Conservation (phyloP, 2,329 filamentous ascomycete species). For the Penicillium brasilianum region DNA sequence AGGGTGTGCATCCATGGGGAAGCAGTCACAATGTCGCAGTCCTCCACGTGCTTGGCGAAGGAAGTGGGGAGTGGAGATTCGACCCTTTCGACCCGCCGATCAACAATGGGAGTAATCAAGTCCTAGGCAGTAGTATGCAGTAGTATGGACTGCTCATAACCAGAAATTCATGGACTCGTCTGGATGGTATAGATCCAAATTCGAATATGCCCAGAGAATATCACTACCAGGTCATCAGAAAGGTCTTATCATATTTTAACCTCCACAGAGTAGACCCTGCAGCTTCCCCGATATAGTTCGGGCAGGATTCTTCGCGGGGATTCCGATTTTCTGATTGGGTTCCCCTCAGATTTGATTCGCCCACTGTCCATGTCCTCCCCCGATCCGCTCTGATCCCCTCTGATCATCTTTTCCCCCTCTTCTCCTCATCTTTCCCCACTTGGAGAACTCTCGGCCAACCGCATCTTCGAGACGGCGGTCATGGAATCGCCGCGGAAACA, state of each 20-base stretch:
- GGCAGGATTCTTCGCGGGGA: too few relatives aligned
- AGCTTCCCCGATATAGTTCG: too few relatives aligned
- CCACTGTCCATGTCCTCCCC: background rate
- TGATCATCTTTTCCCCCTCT: background rate
- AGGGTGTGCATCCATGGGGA: constrained; percentile 3
- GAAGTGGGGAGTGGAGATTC: constrained; percentile 1
- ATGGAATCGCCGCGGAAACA: background rate
- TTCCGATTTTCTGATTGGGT: too few relatives aligned
- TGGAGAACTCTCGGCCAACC: background rate
- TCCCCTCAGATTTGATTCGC: background rate
- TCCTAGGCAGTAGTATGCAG: background rate
- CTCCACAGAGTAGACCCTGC: too few relatives aligned
- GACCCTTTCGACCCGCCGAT: background rate
- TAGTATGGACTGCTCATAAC: too few relatives aligned
- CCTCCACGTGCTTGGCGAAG: constrained; percentile 11
- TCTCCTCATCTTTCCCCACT: background rate
- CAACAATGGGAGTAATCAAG: background rate
- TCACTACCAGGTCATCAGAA: too few relatives aligned
- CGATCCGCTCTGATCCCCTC: background rate
- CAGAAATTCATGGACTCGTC: too few relatives aligned
- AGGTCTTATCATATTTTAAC: too few relatives aligned
- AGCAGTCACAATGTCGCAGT: constrained; percentile 12
- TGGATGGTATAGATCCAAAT: too few relatives aligned
- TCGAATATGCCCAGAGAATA: too few relatives aligned
- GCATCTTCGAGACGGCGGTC: background rate